A percentile compares a stretch with the other conserved stretches of the same genome.
Conservation (phyloP, 345 rosid species). For the Boechera divaricarpa region DNA sequence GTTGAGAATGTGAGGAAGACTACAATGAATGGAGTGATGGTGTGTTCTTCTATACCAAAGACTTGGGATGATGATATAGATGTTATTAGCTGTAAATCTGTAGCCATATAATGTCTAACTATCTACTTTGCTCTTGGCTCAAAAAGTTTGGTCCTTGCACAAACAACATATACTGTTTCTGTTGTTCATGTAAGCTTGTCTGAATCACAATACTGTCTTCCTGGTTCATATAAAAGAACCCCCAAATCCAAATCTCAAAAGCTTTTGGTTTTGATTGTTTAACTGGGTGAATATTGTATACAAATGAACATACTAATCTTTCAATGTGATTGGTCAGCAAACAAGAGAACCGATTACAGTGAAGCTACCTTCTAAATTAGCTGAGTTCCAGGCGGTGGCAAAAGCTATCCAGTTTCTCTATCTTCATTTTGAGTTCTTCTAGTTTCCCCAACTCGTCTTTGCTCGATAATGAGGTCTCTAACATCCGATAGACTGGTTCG, state of each 20-base stretch:
- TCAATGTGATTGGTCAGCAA: conserved; percentile 15
- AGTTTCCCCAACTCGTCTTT: conserved; percentile 52
- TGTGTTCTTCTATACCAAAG: conserved; percentile 70
- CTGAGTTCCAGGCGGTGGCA: conserved; percentile 58
- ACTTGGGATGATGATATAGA: conserved; percentile 46
- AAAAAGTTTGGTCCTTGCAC: neutral
- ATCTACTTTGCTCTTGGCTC: neutral
- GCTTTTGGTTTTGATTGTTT: neutral
- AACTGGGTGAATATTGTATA: neutral
- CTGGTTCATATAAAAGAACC: neutral
- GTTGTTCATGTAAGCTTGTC: conserved; percentile 3
- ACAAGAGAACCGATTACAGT: conserved; percentile 16
- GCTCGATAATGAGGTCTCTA: conserved; percentile 53
- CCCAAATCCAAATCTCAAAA: conserved; percentile 4
- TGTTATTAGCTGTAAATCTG: conserved; percentile 50
- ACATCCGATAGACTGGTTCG: conserved; percentile 60
- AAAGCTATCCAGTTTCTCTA: conserved; percentile 52
- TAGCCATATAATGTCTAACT: conserved; percentile 53
- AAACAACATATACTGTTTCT: neutral
- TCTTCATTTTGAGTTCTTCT: conserved; percentile 60
- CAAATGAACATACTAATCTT: conserved; percentile 8
- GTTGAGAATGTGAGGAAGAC: conserved; percentile 52
- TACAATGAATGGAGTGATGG: conserved; percentile 58
- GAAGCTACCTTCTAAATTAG: conserved; percentile 18
- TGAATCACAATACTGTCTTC: neutral